Evolutionary conservation across 441 rosid genomes (phyloP), one percentile per base, ranked within the genome.

Genomic region (Pelargonium australe): DNA sequence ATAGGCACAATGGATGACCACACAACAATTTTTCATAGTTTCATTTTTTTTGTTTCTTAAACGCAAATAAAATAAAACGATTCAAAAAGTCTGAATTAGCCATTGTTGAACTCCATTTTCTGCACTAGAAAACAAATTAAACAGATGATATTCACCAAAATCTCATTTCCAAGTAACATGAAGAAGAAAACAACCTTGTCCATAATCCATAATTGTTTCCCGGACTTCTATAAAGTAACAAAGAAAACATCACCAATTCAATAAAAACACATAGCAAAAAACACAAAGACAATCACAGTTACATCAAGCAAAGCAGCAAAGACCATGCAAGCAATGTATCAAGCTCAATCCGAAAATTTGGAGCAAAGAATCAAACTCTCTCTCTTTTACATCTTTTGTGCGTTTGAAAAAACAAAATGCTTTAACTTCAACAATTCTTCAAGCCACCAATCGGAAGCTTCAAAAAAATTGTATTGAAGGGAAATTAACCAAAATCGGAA

Each of bases 261-360:
- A 51, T 13, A 20, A 41, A 37, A 11, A 19, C 11, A 64, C 40
- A 60, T 9, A 68, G 28, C 3, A 70, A 47, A 44, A 31, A 47
- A 14, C 31, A 19, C 34, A 13, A 66, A 65, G 45, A 64, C 44
- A 19, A 20, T 51, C 12, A 17, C 37, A 67, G 41, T 11, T 47
- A 55, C 71, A 17, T 60, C 68, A 68, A 63, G 65, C 63, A 37
- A 57, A 68, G 25, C 41, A 16, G 49, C 19, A 16, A 28, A 31
- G 68, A 37, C n/a, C 5, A 71, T 60, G 69, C 74, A 82, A 77
- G 85, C 40, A 82, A 79, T 70, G 86, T 66, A 80, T 68, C 62
- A 43, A 74, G 65, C 57, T 31, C 7, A 63, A 16, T 40, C 1
- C 57, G 43, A 67, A 47, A 34, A 64, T 41, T 44, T 37, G 14